Conservation (phyloP, 257 asterid genomes). For the Solanum dulcamara region DNA sequence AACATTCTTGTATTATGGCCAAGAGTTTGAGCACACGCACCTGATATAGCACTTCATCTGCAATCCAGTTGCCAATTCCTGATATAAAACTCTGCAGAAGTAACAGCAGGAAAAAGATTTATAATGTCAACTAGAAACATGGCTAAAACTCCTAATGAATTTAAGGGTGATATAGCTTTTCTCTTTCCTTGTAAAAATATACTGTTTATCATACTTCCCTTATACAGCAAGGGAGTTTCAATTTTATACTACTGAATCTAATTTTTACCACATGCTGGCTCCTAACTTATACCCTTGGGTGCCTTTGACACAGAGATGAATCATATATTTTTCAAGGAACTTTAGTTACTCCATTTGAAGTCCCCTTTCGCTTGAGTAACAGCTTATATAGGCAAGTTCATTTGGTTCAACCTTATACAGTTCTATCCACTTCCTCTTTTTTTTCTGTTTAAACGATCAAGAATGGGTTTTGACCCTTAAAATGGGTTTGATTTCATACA, state of each 20-base stretch:
- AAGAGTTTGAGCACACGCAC: conserved; percentile 30
- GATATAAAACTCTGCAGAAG: conserved; percentile 78
- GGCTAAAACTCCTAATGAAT: neutral
- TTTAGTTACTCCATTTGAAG: neutral
- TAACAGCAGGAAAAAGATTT: conserved; percentile 1
- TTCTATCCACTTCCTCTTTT: neutral
- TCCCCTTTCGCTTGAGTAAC: neutral
- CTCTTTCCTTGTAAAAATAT: neutral
- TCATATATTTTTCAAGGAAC: neutral
- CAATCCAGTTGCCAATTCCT: conserved; percentile 99
- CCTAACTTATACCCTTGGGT: neutral
- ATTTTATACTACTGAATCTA: neutral
- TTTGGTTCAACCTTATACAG: neutral
- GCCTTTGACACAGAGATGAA: neutral
- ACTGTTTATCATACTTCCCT: neutral
- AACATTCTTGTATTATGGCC: neutral
- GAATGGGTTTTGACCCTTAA: too few relatives aligned
- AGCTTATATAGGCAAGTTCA: neutral
- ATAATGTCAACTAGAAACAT: neutral
- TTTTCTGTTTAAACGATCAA: neutral
- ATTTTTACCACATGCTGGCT: neutral
- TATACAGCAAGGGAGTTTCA: neutral
- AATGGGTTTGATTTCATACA: neutral
- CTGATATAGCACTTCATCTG: conserved; percentile 95
- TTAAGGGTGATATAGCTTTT: neutral